phyloP scores from a whole-genome alignment of 1,284 basidiomycete genomes.

The Ganoderma meredithae region DNA sequence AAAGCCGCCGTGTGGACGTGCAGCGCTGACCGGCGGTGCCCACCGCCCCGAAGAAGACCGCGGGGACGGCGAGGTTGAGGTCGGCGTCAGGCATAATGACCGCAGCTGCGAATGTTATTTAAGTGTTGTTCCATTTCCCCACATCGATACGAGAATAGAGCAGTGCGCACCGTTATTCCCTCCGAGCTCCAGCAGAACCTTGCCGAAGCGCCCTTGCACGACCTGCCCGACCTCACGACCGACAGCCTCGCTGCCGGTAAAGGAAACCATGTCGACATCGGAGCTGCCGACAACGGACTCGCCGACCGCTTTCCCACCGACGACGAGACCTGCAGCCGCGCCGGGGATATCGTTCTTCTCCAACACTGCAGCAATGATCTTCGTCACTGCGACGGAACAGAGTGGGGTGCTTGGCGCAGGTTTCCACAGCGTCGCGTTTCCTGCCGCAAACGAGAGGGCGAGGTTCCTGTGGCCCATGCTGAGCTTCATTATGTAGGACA shows the following conservation, averaged over 20 bases:
- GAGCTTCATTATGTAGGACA: not conserved
- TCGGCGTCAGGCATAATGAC: conserved; percentile 95
- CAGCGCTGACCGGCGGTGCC: conserved; percentile 96
- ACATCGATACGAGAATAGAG: not conserved
- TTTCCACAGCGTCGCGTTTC: conserved; percentile 96
- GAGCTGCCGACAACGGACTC: conserved; percentile 78
- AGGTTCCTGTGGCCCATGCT: conserved; percentile 78
- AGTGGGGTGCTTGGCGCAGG: conserved; percentile 90
- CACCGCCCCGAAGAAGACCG: conserved; percentile 93
- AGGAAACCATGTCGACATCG: conserved; percentile 87
- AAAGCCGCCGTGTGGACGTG: conserved; percentile 91
- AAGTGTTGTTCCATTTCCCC: not conserved
- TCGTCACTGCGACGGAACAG: conserved; percentile 88
- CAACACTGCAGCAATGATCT: conserved; percentile 83
- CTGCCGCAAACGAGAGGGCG: conserved; percentile 87
- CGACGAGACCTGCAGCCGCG: conserved; percentile 84
- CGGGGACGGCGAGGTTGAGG: conserved; percentile 85
- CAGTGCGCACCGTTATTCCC: conserved; percentile 85
- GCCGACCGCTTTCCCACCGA: conserved; percentile 85
- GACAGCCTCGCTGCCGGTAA: conserved; percentile 92
- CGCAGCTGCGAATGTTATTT: conserved; percentile 61
- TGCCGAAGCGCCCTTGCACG: conserved; percentile 85
- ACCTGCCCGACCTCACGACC: conserved; percentile 85
- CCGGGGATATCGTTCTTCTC: conserved; percentile 85
- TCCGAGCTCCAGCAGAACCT: conserved; percentile 90